These are phyloP conservation scores for Calonectria fujianensis DNA, from an alignment of 2,329 filamentous ascomycete species.

Conservation along the genomic window DNA sequence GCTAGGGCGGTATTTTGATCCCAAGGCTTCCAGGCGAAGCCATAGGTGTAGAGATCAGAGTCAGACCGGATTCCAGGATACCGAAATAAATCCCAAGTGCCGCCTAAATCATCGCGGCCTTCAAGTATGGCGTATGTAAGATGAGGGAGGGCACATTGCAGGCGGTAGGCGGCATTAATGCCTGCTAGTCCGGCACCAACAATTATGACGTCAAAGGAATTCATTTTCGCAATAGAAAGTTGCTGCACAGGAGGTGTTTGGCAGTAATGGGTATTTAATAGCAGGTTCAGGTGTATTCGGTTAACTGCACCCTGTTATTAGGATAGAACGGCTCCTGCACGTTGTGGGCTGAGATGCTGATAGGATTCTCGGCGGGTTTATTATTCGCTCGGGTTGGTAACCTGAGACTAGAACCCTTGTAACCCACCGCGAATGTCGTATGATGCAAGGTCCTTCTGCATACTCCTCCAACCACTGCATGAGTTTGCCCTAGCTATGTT, in stretches of 20 bases:
- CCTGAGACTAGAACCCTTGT: not conserved
- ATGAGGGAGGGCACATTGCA: not conserved
- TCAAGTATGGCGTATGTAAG: not conserved
- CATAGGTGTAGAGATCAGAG: not conserved
- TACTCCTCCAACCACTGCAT: not conserved
- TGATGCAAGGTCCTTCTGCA: not conserved
- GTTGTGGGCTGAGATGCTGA: not conserved
- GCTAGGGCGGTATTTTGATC: not conserved
- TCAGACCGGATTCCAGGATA: not conserved
- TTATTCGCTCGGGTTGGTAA: not conserved
- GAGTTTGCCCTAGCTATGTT: not conserved
- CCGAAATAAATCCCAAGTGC: not conserved
- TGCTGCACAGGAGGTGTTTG: not conserved
- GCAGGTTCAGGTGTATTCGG: not conserved
- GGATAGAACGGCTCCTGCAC: not conserved
- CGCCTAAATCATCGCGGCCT: not conserved
- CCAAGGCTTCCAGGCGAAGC: not conserved
- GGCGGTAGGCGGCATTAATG: not conserved
- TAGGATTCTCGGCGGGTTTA: not conserved
- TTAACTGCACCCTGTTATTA: not conserved
- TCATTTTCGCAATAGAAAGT: not conserved
- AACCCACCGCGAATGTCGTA: not conserved
- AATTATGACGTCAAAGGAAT: not conserved
- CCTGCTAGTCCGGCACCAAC: not conserved
- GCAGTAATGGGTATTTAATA: not conserved